Conservation (phyloP, 306 rosid genomes). For the Urtica urens region DNA sequence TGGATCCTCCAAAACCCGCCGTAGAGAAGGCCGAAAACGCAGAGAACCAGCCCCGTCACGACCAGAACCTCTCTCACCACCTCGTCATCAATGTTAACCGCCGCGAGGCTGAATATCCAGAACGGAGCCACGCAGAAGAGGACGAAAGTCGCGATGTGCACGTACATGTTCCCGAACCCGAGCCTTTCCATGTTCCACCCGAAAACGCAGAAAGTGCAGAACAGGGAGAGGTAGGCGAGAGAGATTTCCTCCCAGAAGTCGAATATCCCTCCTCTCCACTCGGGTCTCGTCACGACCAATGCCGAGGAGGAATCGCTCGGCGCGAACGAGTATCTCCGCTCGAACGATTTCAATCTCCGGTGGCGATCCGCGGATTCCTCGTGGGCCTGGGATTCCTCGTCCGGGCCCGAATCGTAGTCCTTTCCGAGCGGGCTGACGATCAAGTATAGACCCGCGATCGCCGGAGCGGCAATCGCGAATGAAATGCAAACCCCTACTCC, state of each 20-base stretch:
- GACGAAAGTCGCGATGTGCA: constrained; percentile 69
- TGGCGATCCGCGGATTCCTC: constrained; percentile 10
- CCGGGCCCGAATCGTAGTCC: constrained; percentile 49
- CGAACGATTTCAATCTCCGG: constrained; percentile 29
- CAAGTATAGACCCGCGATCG: constrained; percentile 60
- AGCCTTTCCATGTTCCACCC: constrained; percentile 98
- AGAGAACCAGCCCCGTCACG: constrained; percentile 57
- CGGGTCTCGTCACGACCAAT: constrained; percentile 12
- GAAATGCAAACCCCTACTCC: constrained; percentile 77
- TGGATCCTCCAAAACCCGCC: constrained; percentile 99
- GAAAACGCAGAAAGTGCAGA: constrained; percentile 73
- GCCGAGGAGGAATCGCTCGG: constrained; percentile 28
- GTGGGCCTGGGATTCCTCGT: constrained; percentile 66
- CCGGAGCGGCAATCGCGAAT: constrained; percentile 67
- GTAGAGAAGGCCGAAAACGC: constrained; percentile 73
- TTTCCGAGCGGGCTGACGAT: constrained; percentile 78
- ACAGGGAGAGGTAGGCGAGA: constrained; percentile 63
- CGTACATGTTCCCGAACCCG: constrained; percentile 92
- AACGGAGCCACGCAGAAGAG: constrained; percentile 88
- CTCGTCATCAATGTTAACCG: constrained; percentile 72
- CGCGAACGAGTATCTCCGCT: constrained; percentile 59
- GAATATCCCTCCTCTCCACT: constrained; percentile 81
- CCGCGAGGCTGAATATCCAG: constrained; percentile 77
- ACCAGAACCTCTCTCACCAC: constrained; percentile 39
- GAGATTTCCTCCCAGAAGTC: constrained; percentile 80